Percentiles rank a stretch among this genome's conserved stretches.
phyloP scores from a whole-genome alignment of 441 rosid species.

The Gossypium davidsonii region DNA sequence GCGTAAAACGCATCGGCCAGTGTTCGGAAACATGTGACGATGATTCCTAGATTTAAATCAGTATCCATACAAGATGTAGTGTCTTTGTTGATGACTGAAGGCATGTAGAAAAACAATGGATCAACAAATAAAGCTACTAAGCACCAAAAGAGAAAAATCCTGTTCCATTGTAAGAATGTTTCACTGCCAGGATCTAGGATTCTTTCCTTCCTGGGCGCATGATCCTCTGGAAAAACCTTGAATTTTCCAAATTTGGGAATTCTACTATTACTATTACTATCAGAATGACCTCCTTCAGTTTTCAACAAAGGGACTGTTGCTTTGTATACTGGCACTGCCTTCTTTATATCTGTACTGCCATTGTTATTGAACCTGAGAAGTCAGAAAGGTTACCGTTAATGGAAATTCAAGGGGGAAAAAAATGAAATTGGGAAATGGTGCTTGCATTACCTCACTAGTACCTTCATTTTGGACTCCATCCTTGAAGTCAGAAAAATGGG shows the following conservation, averaged over 20 bases:
- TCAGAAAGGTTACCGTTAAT: background rate
- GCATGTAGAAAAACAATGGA: constrained; percentile 75
- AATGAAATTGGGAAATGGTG: background rate
- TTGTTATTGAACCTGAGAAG: constrained; percentile 40
- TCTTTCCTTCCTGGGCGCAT: constrained; percentile 39
- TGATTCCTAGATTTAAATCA: constrained; percentile 63
- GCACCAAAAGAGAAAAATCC: constrained; percentile 70
- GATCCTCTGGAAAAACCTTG: constrained; percentile 51
- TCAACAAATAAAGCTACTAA: constrained; percentile 69
- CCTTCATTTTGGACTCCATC: constrained; percentile 55
- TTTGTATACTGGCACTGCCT: constrained; percentile 38
- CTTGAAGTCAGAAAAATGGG: background rate
- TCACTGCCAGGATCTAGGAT: constrained; percentile 83
- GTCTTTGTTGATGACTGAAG: constrained; percentile 40
- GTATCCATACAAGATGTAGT: constrained; percentile 51
- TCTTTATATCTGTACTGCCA: constrained; percentile 22
- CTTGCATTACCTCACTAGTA: constrained; percentile 41
- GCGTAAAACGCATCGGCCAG: constrained; percentile 65
- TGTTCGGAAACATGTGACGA: constrained; percentile 62
- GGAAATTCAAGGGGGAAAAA: constrained; percentile 5
- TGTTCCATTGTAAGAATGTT: constrained; percentile 62
- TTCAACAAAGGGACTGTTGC: constrained; percentile 31
- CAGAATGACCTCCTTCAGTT: constrained; percentile 22
- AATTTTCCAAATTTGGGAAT: constrained; percentile 41
- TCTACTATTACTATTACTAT: too few relatives aligned